A percentile compares a stretch with the other conserved stretches of the same genome.
phyloP scores from a whole-genome alignment of 2,329 filamentous ascomycete species.

The Bipolaris sorokiniana region DNA sequence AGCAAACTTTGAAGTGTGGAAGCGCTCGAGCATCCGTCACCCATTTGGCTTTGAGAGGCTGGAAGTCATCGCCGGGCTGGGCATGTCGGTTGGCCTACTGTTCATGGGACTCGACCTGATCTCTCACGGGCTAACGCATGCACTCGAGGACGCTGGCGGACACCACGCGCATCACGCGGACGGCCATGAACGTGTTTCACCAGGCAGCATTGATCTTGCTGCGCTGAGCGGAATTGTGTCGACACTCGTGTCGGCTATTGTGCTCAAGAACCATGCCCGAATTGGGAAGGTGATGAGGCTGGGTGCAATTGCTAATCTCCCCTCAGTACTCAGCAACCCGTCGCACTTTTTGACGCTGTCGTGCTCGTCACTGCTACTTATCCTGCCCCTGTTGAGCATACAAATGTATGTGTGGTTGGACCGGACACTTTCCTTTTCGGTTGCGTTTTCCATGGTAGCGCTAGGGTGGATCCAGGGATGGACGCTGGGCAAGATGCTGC shows the following conservation, averaged over 20 bases:
- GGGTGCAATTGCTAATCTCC: constrained; percentile 79
- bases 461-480: constrained; percentile 84
- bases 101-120: constrained; percentile 97
- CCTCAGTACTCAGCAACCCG: constrained; percentile 88
- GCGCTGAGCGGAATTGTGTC: constrained; percentile 80
- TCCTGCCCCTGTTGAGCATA: constrained; percentile 81
- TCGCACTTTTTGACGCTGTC: constrained; percentile 93
- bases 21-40: constrained; percentile 86
- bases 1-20: constrained; percentile 98
- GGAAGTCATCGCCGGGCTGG: constrained; percentile 93
- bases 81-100: constrained; percentile 93
- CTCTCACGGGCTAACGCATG: constrained; percentile 90
- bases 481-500: constrained; percentile 87
- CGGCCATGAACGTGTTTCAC: constrained; percentile 68
- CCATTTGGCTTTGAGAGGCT: constrained; percentile 91
- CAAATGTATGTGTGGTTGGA: constrained; percentile 86
- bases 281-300: constrained; percentile 92
- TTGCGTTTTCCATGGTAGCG: constrained; percentile 86
- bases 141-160: constrained; percentile 74
- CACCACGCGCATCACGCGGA: constrained; percentile 77
- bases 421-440: constrained; percentile 77
- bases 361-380: constrained; percentile 78
- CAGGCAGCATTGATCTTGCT: constrained; percentile 81
- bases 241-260: constrained; percentile 84
- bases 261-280: constrained; percentile 86